Evolutionary conservation across 371 early-diverging fungal species (phyloP).

Genomic region (Mortierella polycephala): DNA sequence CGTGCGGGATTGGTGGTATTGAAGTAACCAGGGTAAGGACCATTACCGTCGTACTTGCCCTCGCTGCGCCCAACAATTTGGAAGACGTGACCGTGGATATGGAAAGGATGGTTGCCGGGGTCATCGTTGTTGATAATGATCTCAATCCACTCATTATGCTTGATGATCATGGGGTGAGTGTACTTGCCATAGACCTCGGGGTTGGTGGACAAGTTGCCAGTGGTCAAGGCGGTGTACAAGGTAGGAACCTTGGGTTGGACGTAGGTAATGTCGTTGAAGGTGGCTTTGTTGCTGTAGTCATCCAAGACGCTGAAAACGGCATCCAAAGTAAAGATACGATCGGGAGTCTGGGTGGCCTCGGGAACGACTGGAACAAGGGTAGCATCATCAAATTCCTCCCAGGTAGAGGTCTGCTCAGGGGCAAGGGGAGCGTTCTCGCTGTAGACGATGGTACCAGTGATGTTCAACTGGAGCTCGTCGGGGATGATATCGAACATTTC

Average conservation of each 20-base stretch:
- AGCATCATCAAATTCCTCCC: constrained; percentile 64
- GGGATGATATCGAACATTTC: constrained; percentile 81
- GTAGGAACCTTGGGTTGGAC: constrained; percentile 74
- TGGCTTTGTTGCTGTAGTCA: constrained; percentile 83
- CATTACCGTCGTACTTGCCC: constrained; percentile 41
- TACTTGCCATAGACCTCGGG: constrained; percentile 75
- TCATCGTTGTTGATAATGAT: constrained; percentile 77
- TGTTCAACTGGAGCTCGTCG: constrained; percentile 60
- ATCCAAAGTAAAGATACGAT: constrained; percentile 64
- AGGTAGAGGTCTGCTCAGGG: constrained; percentile 43
- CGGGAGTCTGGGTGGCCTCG: constrained; percentile 57
- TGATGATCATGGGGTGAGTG: constrained; percentile 61
- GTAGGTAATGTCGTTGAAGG: constrained; percentile 84
- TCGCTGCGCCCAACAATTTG: constrained; percentile 69
- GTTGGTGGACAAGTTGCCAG: constrained; percentile 64
- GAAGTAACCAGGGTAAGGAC: constrained; percentile 39
- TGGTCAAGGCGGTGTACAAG: constrained; percentile 72
- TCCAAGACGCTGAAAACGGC: constrained; percentile 72
- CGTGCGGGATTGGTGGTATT: constrained; percentile 64
- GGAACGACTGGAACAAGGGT: constrained; percentile 56
- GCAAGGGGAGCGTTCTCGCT: constrained; percentile 56
- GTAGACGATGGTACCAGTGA: constrained; percentile 68
- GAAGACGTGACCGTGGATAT: constrained; percentile 87
- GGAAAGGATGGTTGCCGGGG: constrained; percentile 77
- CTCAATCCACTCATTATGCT: constrained; percentile 63